phyloP scores from a whole-genome alignment of 2,329 filamentous ascomycete genomes.

The Aspergillus caelatus region DNA sequence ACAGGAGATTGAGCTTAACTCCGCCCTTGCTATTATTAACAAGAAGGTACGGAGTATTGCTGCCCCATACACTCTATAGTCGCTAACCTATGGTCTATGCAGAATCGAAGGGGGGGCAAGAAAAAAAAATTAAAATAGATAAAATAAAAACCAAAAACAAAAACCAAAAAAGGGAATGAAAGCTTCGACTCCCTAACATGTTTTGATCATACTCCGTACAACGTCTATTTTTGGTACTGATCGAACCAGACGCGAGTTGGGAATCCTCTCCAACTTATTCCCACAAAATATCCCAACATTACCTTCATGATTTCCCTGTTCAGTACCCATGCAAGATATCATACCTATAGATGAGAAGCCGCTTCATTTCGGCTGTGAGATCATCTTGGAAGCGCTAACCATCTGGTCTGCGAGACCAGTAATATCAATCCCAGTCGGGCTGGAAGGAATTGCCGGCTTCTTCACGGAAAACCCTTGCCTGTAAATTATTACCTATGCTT shows the following conservation, averaged over 20 bases:
- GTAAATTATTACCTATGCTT: not conserved
- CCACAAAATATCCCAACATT: not conserved
- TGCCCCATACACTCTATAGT: not conserved
- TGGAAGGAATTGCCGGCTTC: not conserved
- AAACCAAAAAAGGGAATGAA: not conserved
- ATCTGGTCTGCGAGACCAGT: not conserved
- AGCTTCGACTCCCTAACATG: not conserved
- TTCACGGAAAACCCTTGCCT: slow-evolving; percentile 1
- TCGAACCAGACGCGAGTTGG: not conserved
- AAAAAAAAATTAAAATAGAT: not conserved
- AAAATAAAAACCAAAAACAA: too few relatives aligned
- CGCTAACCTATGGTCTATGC: not conserved
- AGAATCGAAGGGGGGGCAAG: not conserved
- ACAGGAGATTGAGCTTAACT: not conserved
- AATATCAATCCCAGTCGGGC: not conserved
- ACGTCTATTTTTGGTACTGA: slow-evolving; percentile 1
- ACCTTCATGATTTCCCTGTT: not conserved
- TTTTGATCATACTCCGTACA: not conserved
- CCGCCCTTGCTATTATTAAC: not conserved
- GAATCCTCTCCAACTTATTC: not conserved
- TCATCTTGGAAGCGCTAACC: not conserved
- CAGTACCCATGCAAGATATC: not conserved
- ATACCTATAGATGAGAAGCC: not conserved
- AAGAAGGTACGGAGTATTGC: not conserved
- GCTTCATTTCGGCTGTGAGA: not conserved